Evolutionary conservation across 257 asterid species (phyloP), one percentile per base, ranked within the genome.

Genomic region (Leptodermis oblonga): DNA sequence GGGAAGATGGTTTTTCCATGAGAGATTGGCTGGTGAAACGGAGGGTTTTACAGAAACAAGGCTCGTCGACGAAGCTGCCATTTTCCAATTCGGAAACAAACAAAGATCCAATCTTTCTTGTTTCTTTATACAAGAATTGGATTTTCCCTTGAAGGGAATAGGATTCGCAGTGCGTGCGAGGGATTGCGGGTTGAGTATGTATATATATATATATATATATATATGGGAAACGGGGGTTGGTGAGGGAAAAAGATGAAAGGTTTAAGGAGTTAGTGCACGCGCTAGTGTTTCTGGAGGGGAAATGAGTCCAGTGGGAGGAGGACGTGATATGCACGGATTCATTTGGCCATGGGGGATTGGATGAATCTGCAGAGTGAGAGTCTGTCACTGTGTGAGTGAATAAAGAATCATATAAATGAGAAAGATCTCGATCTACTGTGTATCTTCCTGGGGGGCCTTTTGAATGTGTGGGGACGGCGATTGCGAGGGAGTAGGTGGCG

Each of bases 11-110:
- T 74, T 73, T 23, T 76, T 78, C 80, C 87, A 76, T 73, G 89
- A 82, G 78, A 78, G 66, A 17, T 77, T 9, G 46, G 82, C 37
- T 36, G 74, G 54, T 60, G 80, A 49, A 33, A 48, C 20, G 54
- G 88, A 77, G 76, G 79, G 62, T 49, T 83, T 86, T 12, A 78
- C 42, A 17, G 78, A 34, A 31, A 71, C 22, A 36, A 88, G 75
- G 70, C 67, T 71, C 12, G 84, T 67, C 33, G 79, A 79, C 10
- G 92, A 73, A 36, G 89, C 84, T 12, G 78, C 92, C 95, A 90
- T 61, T 33, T 33, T 12, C 41, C 17, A 48, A 87, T 41, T n/a
- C n/a, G n/a, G n/a, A 59, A 18, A 64, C n/a, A 20, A n/a, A 64
- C 31, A 37, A 5, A 23, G 22, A n/a, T 62, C 4, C 4, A 4